Conservation (phyloP, 495 filamentous ascomycete species). For the Lineolata rhizophorae region DNA sequence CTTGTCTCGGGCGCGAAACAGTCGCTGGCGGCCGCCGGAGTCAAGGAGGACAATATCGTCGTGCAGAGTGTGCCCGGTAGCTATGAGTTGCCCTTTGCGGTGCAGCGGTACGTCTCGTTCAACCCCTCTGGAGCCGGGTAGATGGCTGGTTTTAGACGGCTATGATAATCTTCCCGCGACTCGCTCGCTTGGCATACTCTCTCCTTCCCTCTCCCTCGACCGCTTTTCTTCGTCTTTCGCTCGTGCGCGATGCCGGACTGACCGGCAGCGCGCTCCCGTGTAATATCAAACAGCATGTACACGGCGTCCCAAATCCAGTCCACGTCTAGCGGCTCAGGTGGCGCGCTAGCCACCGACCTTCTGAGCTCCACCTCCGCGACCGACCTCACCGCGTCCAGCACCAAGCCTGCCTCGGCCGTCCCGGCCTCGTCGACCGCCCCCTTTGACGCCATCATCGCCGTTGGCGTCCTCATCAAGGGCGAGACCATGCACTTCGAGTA, state of each 20-base stretch:
- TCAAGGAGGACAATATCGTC: conserved; percentile 70
- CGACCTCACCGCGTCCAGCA: conserved; percentile 25
- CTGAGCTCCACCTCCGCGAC: conserved; percentile 40
- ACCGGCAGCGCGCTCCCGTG: too few species aligned
- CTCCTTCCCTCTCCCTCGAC: too few species aligned
- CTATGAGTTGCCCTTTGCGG: conserved; percentile 80
- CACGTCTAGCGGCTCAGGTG: conserved; percentile 27
- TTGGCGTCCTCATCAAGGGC: conserved; percentile 93
- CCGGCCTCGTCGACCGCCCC: conserved; percentile 29
- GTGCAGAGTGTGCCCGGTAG: conserved; percentile 77
- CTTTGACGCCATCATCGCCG: conserved; percentile 86
- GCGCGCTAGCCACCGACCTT: conserved; percentile 52
- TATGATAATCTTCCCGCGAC: too few species aligned
- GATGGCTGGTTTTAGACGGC: too few species aligned
- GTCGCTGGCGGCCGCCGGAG: conserved; percentile 43
- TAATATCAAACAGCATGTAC: conserved; percentile 70
- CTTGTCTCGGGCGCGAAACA: conserved; percentile 54
- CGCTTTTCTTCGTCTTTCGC: too few species aligned
- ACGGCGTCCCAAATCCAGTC: conserved; percentile 73
- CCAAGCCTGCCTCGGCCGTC: conserved; percentile 11
- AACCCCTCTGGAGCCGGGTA: too few species aligned
- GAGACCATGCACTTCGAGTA: conserved; percentile 99
- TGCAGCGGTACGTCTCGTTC: conserved; percentile 38
- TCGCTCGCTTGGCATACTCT: conserved; percentile 1
- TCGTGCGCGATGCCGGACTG: too few species aligned